Percentiles rank a stretch among this genome's conserved stretches.
phyloP scores from a whole-genome alignment of 768 basidiomycete genomes.

The Lactarius pseudohatsudake region DNA sequence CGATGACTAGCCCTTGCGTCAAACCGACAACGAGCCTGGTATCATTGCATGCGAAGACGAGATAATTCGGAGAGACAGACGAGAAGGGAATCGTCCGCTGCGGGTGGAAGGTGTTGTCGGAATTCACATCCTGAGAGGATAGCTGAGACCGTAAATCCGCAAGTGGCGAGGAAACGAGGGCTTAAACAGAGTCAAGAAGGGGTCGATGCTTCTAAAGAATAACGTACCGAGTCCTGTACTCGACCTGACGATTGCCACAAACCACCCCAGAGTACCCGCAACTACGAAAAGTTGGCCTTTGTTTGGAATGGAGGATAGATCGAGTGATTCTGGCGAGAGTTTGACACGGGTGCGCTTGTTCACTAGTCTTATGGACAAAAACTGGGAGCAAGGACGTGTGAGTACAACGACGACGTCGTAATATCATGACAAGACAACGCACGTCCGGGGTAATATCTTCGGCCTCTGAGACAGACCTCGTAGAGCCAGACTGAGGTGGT shows the following conservation, averaged over 20 bases:
- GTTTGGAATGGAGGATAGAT: constrained; percentile 42
- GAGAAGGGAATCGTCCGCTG: constrained; percentile 49
- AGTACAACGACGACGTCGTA: background rate
- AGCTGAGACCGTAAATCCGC: constrained; percentile 58
- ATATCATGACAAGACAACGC: background rate
- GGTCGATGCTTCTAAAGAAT: background rate
- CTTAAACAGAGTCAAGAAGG: constrained; percentile 38
- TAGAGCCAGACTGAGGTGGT: constrained; percentile 10
- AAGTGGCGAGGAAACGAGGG: constrained; percentile 60
- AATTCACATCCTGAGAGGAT: constrained; percentile 41
- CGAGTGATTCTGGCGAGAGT: constrained; percentile 54
- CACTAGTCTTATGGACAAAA: constrained; percentile 40
- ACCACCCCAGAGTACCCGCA: constrained; percentile 65
- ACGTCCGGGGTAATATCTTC: constrained; percentile 29
- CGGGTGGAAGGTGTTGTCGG: constrained; percentile 47
- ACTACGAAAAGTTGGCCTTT: constrained; percentile 57
- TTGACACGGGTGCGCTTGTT: constrained; percentile 65
- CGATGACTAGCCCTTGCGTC: constrained; percentile 55
- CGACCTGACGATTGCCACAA: constrained; percentile 55
- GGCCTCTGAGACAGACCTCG: constrained; percentile 23
- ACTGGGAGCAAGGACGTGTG: constrained; percentile 32
- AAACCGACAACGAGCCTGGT: constrained; percentile 59
- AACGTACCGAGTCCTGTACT: constrained; percentile 35
- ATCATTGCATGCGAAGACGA: constrained; percentile 60
- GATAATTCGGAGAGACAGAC: constrained; percentile 48